Conservation (phyloP, 495 filamentous ascomycete species). For the Aspergillus bridgeri region DNA sequence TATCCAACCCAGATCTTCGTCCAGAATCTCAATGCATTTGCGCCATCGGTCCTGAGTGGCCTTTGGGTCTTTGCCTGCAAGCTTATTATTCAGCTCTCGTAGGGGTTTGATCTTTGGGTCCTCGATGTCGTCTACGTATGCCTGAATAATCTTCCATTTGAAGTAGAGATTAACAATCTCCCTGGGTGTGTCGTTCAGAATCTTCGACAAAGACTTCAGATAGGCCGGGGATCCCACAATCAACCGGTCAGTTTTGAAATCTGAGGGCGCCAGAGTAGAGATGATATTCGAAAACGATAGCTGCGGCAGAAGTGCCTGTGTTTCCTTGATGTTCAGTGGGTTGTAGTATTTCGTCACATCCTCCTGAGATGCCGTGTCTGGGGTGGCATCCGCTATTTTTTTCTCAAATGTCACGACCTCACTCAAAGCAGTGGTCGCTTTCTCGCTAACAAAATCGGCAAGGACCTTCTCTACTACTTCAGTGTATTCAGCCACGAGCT, state of each 20-base stretch:
- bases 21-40: constrained; percentile 58
- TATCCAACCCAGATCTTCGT: constrained; percentile 54
- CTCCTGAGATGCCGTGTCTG: constrained; percentile 53
- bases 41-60: constrained; percentile 65
- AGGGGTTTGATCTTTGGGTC: constrained; percentile 57
- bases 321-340: constrained; percentile 50
- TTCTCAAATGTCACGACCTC: constrained; percentile 57
- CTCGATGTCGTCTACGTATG: constrained; percentile 49
- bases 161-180: constrained; percentile 55
- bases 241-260: constrained; percentile 46
- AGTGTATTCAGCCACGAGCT: constrained; percentile 52
- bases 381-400: constrained; percentile 56
- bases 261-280: constrained; percentile 47
- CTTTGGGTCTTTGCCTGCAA: constrained; percentile 59
- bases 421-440: constrained; percentile 29
- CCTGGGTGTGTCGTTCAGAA: constrained; percentile 44
- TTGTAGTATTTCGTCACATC: constrained; percentile 62
- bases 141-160: constrained; percentile 59
- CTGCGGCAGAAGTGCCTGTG: constrained; percentile 49
- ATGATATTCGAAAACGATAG: constrained; percentile 54
- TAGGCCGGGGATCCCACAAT: constrained; percentile 59
- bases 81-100: constrained; percentile 53
- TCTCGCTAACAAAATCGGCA: constrained; percentile 24
- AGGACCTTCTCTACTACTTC: constrained; percentile 45
- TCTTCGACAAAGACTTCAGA: constrained; percentile 45